Base-by-base conservation (phyloP, 2,329 filamentous ascomycete species). In the Cercospora zeae-maydis region DNA sequence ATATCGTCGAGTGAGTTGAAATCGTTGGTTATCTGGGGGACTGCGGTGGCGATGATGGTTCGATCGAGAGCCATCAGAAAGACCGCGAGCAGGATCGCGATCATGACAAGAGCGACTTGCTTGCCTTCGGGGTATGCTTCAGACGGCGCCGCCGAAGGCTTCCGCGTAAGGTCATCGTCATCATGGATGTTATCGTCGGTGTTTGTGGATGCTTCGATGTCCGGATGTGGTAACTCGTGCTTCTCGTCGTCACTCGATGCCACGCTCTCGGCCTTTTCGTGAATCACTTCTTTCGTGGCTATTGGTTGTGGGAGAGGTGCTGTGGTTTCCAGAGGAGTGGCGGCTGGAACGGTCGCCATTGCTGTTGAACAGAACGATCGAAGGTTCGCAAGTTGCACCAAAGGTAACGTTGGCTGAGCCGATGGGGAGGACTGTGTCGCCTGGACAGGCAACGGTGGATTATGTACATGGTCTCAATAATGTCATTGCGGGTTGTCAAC, bases 1-100 rank as follows among this genome's bases (percentile, higher is more conserved):
- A 78, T 75, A 21, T 79, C 73, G 24, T 75, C 67, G 0, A 79
- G 68, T n/a, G 70, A 72, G 49, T 78, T 59, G 67, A 80, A 80
- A 7, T 79, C 72, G 51, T 75, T 70, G 2, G 77, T 78, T 39
- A 79, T 78, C 13, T 69, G 66, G 0, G 77, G 76, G 13, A 78
- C 75, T 1, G 77, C 77, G 4, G 74, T 75, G 9, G 72, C 71
- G 36, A 76, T 68, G 58, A 77, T 76, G 13, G 72, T 74, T 19
- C 67, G 67, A 61, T 75, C 72, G 24, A 73, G 52, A 6, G 70
- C 66, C 49, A 69, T 67, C 1, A 74, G 63, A 61, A 74, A 74
- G 9, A 72, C 58, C 8, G 69, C 67, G 11, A 72, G 63, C 2
- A 70, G 47, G 13, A 72, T 64, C 4, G 72, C 70, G 14, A 68